phyloP scores from a whole-genome alignment of 345 rosid species.

The Linum trigynum region DNA sequence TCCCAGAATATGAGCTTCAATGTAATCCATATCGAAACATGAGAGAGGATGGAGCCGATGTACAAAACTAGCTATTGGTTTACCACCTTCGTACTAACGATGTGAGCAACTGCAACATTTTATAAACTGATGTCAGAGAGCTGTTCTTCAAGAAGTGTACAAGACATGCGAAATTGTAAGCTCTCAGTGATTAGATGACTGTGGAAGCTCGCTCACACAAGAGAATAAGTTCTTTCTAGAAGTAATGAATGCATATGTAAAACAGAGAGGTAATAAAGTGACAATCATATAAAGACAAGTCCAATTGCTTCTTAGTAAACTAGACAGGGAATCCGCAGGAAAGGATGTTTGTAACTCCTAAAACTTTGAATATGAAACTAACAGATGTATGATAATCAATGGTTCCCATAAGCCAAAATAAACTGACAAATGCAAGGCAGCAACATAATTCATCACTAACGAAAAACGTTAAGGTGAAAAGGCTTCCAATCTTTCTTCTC shows the following conservation, averaged over 20 bases:
- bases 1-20: background rate
- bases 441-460: background rate
- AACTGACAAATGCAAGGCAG: background rate
- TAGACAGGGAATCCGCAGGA: no score
- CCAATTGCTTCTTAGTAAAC: no score
- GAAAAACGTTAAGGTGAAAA: background rate
- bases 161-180: background rate
- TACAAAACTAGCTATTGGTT: background rate
- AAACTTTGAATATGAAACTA: no score
- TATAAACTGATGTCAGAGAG: constrained; percentile 15
- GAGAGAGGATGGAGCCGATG: no score
- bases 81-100: constrained; percentile 84
- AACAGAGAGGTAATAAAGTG: no score
- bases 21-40: background rate
- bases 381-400: background rate
- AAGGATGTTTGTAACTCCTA: no score
- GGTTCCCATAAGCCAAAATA: background rate
- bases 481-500: background rate
- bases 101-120: constrained; percentile 62
- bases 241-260: no score
- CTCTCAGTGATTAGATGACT: background rate
- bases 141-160: background rate
- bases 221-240: no score
- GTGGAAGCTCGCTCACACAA: background rate
- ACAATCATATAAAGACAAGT: no score